Percentiles rank a stretch among this genome's conserved stretches.
These are phyloP conservation scores for Aspergillus caelatus DNA, from an alignment of 2,329 filamentous ascomycete genomes.

Conservation along the genomic window DNA sequence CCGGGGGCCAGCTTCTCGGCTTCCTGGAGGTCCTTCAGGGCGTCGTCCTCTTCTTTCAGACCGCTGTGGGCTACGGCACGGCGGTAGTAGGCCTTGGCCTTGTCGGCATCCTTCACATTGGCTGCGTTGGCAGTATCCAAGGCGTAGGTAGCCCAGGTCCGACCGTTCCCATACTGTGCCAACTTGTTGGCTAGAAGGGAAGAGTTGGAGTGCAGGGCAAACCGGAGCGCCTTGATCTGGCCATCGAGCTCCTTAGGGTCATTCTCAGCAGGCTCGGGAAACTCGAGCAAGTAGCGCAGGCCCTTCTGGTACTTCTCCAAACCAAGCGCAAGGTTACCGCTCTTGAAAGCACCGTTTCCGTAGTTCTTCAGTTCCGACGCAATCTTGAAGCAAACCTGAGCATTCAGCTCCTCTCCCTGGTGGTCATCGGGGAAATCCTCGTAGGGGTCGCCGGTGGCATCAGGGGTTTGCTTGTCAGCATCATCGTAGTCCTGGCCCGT, in stretches of 20 bases:
- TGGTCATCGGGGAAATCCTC: conserved; percentile 94
- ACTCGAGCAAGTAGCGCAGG: conserved; percentile 84
- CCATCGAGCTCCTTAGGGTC: conserved; percentile 69
- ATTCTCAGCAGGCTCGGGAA: conserved; percentile 68
- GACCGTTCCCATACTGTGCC: conserved; percentile 69
- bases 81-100: conserved; percentile 86
- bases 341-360: conserved; percentile 92
- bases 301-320: conserved; percentile 95
- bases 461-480: conserved; percentile 69
- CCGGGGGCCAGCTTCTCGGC: conserved; percentile 74
- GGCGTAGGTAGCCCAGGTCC: conserved; percentile 71
- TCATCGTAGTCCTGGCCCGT: conserved; percentile 68
- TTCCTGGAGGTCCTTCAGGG: conserved; percentile 72
- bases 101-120: conserved; percentile 71
- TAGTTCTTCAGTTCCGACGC: conserved; percentile 85
- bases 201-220: conserved; percentile 85
- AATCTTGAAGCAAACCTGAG: conserved; percentile 73
- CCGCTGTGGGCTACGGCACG: conserved; percentile 74
- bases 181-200: conserved; percentile 85
- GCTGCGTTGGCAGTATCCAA: conserved; percentile 63
- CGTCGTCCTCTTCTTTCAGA: conserved; percentile 82
- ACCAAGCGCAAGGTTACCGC: conserved; percentile 67
- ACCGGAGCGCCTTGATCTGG: conserved; percentile 73
- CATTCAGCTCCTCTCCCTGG: conserved; percentile 64
- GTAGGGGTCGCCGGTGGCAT: conserved; percentile 84